phyloP scores from a whole-genome alignment of 768 basidiomycete species.

The Leucocoprinus birnbaumii region DNA sequence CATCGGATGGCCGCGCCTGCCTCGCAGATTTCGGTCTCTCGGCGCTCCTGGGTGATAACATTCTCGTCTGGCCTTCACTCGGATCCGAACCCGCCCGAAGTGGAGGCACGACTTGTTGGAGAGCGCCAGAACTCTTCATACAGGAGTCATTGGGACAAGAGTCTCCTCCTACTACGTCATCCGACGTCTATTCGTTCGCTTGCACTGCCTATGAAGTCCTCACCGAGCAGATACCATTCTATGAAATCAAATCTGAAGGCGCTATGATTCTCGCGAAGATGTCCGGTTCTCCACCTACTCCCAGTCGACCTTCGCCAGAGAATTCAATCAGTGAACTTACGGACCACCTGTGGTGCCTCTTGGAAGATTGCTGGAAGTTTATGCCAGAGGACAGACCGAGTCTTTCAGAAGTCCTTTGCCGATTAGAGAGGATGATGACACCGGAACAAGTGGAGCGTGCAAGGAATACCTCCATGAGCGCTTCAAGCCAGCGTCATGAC shows the following conservation, averaged over 20 bases:
- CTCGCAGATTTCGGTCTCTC: constrained; percentile 15
- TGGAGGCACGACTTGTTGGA: constrained; percentile 17
- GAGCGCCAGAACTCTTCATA: constrained; percentile 15
- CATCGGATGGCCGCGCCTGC: constrained; percentile 9
- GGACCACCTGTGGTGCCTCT: constrained; percentile 5
- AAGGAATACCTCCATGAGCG: background rate
- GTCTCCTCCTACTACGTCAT: background rate
- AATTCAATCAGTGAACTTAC: background rate
- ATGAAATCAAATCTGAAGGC: constrained; percentile 15
- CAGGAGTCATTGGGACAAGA: constrained; percentile 8
- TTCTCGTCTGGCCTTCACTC: constrained; percentile 13
- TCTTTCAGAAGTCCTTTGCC: constrained; percentile 1
- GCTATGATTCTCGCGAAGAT: constrained; percentile 15
- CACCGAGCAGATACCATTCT: constrained; percentile 20
- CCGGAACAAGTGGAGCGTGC: background rate
- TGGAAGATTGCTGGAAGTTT: constrained; percentile 10
- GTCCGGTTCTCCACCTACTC: background rate
- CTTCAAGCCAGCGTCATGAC: background rate
- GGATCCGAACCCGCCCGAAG: background rate
- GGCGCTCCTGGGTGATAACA: constrained; percentile 13
- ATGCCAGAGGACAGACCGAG: constrained; percentile 3
- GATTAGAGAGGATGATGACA: constrained; percentile 10
- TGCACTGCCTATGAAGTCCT: constrained; percentile 15
- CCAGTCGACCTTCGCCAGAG: constrained; percentile 6
- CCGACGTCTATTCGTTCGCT: constrained; percentile 15